Base-by-base conservation (phyloP, 805 yeast species). In the Wickerhamiella vanderwaltii region DNA sequence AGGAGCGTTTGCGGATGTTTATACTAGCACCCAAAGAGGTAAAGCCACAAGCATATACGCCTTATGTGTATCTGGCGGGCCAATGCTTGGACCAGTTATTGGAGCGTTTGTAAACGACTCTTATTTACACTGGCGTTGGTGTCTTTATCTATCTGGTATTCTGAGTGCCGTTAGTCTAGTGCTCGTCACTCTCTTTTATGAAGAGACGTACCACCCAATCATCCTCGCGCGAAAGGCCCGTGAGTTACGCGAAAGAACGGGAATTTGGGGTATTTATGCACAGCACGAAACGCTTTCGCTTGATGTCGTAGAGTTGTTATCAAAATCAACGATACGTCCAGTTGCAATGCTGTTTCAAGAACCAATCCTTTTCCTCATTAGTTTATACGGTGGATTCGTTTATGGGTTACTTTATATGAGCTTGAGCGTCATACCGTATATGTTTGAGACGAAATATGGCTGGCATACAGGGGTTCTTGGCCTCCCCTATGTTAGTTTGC, bases 1-100 rank as follows among this genome's bases (percentile, higher is more conserved):
- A 19, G 95, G 94, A 38, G 72, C 79, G 0, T 78, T 84, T 65
- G 81, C 93, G 6, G 95, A 86, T 59, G 68, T 84, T 68, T 84
- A 75, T 56, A 72, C 71, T 49, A 74, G 75, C 44, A 58, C 58
- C 29, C 56, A 67, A 18, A 73, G 95, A 62, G 95, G 95, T 51
- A 71, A 68, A 39, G 93, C 94, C 23, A 67, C 84, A 51, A 66
- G 78, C 6, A 48, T 78, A 13, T 85, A 85, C 52, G 67, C 84
- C 1, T 68, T 81, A 64, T 74, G 78, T 34, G 83, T 84, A 26
- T 80, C 83, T 50, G 66, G 69, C 28, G 91, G 93, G 44, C 95
- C 95, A 16, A 68, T 83, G 65, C 43, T 79, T 29, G 88, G 88
- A 0, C 95, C 95, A 13, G 75, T 86, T 45, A 72, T 73, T 36